phyloP scores from a whole-genome alignment of 164 flowering plant species.

The Vitis amurensis region DNA sequence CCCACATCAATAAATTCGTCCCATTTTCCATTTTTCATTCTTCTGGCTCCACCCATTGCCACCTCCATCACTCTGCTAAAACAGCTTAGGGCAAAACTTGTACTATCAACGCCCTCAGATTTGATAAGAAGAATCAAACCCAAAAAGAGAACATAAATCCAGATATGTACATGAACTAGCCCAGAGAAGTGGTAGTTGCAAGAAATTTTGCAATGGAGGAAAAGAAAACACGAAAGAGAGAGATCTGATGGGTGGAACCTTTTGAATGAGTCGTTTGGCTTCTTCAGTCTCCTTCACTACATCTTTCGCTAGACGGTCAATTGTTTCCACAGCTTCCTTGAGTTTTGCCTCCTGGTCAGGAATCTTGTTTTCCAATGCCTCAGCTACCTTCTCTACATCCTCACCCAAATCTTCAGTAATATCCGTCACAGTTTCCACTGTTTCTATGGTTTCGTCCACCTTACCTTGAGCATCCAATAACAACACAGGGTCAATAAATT shows the following conservation, averaged over 20 bases:
- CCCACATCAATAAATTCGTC: no score
- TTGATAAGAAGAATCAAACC: no score
- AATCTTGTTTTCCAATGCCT: slow-evolving; percentile 29
- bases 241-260: slow-evolving; percentile 22
- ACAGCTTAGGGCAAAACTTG: no score
- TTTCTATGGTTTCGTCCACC: slow-evolving; percentile 22
- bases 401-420: slow-evolving; percentile 31
- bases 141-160: no score
- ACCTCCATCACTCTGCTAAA: no score
- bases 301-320: slow-evolving; percentile 27
- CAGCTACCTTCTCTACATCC: slow-evolving; percentile 29
- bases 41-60: no score
- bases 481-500: background rate
- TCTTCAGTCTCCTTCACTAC: slow-evolving; percentile 31
- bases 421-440: slow-evolving; percentile 32
- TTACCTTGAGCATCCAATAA: slow-evolving; percentile 21
- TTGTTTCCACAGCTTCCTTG: slow-evolving; percentile 18
- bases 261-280: slow-evolving; percentile 27
- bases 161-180: no score
- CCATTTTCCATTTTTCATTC: no score
- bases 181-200: no score
- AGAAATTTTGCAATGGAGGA: no score
- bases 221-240: no score
- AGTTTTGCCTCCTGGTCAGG: slow-evolving; percentile 25
- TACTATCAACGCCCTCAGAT: no score